Conservation (phyloP, 2,329 filamentous ascomycete genomes). For the Drechslerella dactyloides region DNA sequence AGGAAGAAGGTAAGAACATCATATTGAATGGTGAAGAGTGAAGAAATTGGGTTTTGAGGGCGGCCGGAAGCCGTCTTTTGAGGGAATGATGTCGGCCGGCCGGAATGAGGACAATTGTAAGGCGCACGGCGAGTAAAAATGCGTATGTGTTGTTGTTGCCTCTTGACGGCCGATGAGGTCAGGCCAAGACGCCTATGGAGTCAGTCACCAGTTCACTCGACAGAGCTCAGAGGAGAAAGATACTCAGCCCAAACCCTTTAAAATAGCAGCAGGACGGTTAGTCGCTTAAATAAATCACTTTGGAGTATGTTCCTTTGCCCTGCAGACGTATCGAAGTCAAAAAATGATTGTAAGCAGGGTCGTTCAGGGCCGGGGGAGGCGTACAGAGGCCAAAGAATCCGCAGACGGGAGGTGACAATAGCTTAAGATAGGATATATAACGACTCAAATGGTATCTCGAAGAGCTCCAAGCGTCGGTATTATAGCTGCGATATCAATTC, state of each 20-base stretch:
- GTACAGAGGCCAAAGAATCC: conserved; percentile 9
- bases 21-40: conserved; percentile 15
- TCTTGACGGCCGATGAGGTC: not conserved
- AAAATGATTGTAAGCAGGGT: not conserved
- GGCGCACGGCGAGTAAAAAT: not conserved
- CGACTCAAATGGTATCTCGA: conserved; percentile 2
- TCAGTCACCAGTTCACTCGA: not conserved
- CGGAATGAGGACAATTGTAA: not conserved
- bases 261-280: not conserved
- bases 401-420: conserved; percentile 7
- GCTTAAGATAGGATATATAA: conserved; percentile 2
- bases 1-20: conserved; percentile 34
- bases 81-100: not conserved
- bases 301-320: not conserved
- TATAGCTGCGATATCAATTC: not conserved
- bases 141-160: conserved; percentile 3
- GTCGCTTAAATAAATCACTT: conserved; percentile 18
- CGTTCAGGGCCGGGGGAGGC: not conserved
- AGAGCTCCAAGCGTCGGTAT: not conserved
- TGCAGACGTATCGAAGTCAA: not conserved
- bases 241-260: not conserved
- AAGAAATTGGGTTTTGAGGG: not conserved
- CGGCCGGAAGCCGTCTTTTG: too few relatives aligned
- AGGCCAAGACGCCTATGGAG: not conserved
- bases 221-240: not conserved